phyloP scores from a whole-genome alignment of 495 filamentous ascomycete species.

The Haplographium delicatum region DNA sequence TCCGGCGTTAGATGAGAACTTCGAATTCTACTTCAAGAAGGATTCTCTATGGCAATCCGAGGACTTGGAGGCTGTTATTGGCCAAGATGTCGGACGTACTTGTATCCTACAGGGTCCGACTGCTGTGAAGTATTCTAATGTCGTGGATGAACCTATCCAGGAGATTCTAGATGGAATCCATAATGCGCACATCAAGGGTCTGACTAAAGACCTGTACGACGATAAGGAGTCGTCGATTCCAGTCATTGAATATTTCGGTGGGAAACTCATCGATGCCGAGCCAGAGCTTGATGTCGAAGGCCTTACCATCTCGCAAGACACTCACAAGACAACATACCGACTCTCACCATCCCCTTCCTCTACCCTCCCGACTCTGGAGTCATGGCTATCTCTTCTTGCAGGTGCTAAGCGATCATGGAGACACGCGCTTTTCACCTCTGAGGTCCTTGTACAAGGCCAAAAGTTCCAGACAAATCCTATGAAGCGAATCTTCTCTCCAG shows the following conservation, averaged over 20 bases:
- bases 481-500: conserved; percentile 81
- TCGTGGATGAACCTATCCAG: conserved; percentile 86
- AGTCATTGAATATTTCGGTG: conserved; percentile 90
- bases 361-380: conserved; percentile 67
- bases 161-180: conserved; percentile 91
- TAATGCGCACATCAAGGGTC: conserved; percentile 69
- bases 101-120: conserved; percentile 96
- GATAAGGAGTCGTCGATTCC: conserved; percentile 71
- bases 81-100: conserved; percentile 87
- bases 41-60: conserved; percentile 99
- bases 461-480: conserved; percentile 97
- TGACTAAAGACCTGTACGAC: conserved; percentile 76
- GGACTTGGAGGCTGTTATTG: conserved; percentile 91
- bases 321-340: conserved; percentile 71
- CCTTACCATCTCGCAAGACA: conserved; percentile 68
- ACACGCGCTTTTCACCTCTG: conserved; percentile 94
- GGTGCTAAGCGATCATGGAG: conserved; percentile 82
- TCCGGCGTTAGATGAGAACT: conserved; percentile 85
- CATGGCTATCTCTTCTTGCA: conserved; percentile 87
- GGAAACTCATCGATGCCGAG: conserved; percentile 62
- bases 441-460: conserved; percentile 90
- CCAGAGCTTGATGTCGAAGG: conserved; percentile 68
- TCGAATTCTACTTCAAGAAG: conserved; percentile 99
- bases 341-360: conserved; percentile 64
- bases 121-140: conserved; percentile 82